Percentiles rank a stretch among this genome's conserved stretches.
These are phyloP conservation scores for Periconia sp. DNA, from an alignment of 2,329 filamentous ascomycete species.

Conservation along the genomic window DNA sequence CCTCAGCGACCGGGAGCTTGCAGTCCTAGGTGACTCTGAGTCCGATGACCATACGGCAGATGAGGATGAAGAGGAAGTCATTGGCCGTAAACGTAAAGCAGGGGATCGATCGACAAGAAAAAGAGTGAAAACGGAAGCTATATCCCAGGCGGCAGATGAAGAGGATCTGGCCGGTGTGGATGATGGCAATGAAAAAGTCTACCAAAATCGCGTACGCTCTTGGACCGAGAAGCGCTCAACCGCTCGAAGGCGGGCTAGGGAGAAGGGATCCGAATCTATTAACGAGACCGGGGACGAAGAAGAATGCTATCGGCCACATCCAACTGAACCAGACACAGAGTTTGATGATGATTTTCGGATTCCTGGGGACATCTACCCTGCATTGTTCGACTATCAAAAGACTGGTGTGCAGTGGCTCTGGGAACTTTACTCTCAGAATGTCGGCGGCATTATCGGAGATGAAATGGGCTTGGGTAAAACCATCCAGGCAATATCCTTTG, in stretches of 20 bases:
- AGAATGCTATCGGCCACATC: constrained; percentile 88
- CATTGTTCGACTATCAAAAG: constrained; percentile 95
- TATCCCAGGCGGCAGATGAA: constrained; percentile 29
- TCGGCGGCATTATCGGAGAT: constrained; percentile 93
- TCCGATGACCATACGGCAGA: constrained; percentile 44
- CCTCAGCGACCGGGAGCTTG: constrained; percentile 47
- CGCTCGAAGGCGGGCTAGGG: constrained; percentile 59
- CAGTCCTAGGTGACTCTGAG: constrained; percentile 47
- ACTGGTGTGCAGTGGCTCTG: constrained; percentile 96
- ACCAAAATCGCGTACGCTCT: constrained; percentile 73
- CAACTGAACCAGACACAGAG: constrained; percentile 75
- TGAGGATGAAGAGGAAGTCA: constrained; percentile 46
- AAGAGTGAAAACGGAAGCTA: constrained; percentile 24
- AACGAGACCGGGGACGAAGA: constrained; percentile 48
- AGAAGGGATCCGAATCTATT: constrained; percentile 36
- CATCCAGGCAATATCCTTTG: constrained; percentile 77
- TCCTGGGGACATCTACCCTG: constrained; percentile 90
- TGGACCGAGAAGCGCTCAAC: constrained; percentile 73
- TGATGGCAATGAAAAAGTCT: constrained; percentile 85
- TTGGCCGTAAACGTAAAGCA: constrained; percentile 48
- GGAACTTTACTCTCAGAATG: constrained; percentile 85
- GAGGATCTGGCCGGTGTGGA: constrained; percentile 73
- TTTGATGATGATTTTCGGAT: constrained; percentile 79
- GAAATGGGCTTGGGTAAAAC: constrained; percentile 99
- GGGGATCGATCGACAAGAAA: constrained; percentile 32